Base-by-base conservation (phyloP, 352 stramenopile species). In the Globisporangium viniferum region DNA sequence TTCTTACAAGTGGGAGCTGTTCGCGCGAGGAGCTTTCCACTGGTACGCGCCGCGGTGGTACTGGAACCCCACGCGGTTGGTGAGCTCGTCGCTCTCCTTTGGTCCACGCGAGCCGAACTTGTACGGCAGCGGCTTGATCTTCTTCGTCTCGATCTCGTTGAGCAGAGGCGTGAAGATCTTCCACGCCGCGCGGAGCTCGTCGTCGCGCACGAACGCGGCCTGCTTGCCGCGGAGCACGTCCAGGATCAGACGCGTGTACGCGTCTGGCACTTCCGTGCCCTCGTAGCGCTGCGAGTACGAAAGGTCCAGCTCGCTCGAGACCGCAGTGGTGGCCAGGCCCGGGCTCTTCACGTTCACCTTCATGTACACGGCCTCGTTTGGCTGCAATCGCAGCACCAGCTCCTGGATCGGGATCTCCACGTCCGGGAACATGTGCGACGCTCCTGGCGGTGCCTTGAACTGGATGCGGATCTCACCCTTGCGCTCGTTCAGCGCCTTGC, bases 151-250 rank as follows among this genome's bases (percentile, higher is more conserved):
- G 69, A 99, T 98, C 71, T 93, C 74, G 66, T 99, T 81, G n/a
- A 99, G 82, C 46, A 99, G 75, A 27, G 97, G 97, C 51, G 97
- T 99, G 74, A 99, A 99, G 61, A 99, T 98, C 73, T 98, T 93
- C 97, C 98, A 99, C 55, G 93, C 88, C 6, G 93, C 86, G 46
- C 90, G 82, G 46, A 99, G 81, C 82, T 99, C 98, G 72, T 99
- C 98, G 65, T 97, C 91, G 29, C 97, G 88, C 51, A 99, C 97
- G 79, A 99, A 99, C n/a, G 88, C 92, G 9, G 92, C 91, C 65
- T 96, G 92, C 66, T 98, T 94, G 64, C 97, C 97, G 56, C 95
- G 89, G 54, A 99, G 80, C 58, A 99, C 97, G 73, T 99, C 97
- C 31, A 99, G 84, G 46, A 99, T 97, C 10, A 99, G 79, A 7